Base-by-base conservation (phyloP, 1,284 basidiomycete species). In the Ganoderma sinense region DNA sequence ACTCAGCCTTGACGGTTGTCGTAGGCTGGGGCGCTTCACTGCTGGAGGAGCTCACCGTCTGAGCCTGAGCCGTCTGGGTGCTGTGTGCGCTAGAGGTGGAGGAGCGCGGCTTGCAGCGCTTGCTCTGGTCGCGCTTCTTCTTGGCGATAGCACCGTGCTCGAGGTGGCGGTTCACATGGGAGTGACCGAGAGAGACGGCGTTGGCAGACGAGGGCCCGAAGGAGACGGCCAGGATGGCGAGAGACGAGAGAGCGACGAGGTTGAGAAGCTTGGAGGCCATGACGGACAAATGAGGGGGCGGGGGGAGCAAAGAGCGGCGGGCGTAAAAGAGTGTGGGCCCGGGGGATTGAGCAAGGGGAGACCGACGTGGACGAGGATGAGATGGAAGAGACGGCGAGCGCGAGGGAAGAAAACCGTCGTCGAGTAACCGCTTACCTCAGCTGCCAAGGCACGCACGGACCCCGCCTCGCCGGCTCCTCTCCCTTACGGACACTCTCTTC, bases 221-320 rank as follows among this genome's bases (percentile, higher is more conserved):
- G n/a, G 85, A 84, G 73, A 83, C 84, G 63, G 87, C 84, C 70
- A 93, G 71, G 71, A 92, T 74, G 40, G 88, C 87, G 60, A 94
- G 77, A 20, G 89, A 84, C 29, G 88, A 82, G 60, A 92, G 74
- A 26, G 88, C 84, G 70, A 93, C 64, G 69, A 93, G 80, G 75
- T 87, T 87, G 75, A 90, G 71, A 62, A 90, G 76, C 73, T 86
- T 90, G 72, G 84, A 73, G 65, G 88, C 84, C 89, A 92, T 92
- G 70, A 59, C 74, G 66, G 62, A 71, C 62, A 18, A 53, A 66
- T 10, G 70, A 64, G 65, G 72, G 72, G 45, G 71, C 67, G 69
- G 62, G 40, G 56, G 43, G 71, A 29, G 71, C 68, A 77, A 75
- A 11, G 77, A 75, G 65, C 62, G 77, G 70, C 39, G 68, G 74